Conservation (phyloP, 1,284 basidiomycete species). For the Irpex lacteus region DNA sequence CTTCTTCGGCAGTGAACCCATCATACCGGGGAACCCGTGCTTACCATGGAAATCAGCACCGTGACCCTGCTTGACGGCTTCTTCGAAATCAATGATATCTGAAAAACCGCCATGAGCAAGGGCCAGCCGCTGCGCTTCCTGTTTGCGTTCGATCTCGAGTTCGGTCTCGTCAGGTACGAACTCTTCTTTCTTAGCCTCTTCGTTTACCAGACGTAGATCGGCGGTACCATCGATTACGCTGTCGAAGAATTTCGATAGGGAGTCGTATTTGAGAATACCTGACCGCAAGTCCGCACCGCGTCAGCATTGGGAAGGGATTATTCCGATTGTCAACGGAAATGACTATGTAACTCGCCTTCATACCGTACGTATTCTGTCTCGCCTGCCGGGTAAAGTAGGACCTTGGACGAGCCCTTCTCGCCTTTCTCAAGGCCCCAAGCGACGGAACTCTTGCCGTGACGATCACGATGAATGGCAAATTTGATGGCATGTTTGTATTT, state of each 20-base stretch:
- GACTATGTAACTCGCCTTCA: constrained; percentile 42
- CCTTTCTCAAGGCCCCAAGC: constrained; percentile 53
- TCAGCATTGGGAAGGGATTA: not conserved
- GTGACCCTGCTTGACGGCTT: constrained; percentile 41
- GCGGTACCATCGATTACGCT: constrained; percentile 63
- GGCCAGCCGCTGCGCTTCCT: constrained; percentile 50
- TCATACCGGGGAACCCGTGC: constrained; percentile 43
- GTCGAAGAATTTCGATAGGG: constrained; percentile 66
- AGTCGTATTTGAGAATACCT: constrained; percentile 66
- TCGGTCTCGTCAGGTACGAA: constrained; percentile 40
- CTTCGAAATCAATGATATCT: constrained; percentile 51
- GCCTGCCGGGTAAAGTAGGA: constrained; percentile 62
- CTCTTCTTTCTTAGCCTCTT: constrained; percentile 36
- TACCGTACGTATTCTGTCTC: constrained; percentile 53
- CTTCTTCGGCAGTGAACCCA: constrained; percentile 28
- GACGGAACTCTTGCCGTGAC: constrained; percentile 54
- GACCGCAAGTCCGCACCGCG: not conserved
- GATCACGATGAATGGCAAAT: constrained; percentile 71
- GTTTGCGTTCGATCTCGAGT: constrained; percentile 45
- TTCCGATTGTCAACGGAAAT: not conserved
- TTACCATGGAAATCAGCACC: constrained; percentile 43
- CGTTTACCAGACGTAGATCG: constrained; percentile 43
- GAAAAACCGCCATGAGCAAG: constrained; percentile 49
- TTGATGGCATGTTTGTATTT: constrained; percentile 66
- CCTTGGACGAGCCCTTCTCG: constrained; percentile 56